phyloP scores from a whole-genome alignment of 225 moss, liverwort and hornwort genomes.

The Physcomitrellopsis africana region DNA sequence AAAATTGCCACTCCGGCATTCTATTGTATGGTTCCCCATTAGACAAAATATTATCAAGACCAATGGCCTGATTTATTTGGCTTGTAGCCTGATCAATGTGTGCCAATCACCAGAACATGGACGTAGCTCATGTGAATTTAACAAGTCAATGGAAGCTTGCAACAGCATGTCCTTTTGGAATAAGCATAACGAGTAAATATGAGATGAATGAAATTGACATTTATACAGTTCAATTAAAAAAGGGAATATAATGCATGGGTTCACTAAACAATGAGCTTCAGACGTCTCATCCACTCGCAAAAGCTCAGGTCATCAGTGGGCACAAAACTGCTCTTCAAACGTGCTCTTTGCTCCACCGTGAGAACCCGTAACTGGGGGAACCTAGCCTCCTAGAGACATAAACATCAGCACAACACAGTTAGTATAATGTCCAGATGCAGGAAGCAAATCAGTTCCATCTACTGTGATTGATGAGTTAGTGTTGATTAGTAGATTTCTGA shows the following conservation, averaged over 20 bases:
- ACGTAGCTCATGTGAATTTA: neutral
- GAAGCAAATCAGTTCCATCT: neutral
- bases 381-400: conserved; percentile 76
- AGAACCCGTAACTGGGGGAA: conserved; percentile 87
- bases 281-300: conserved; percentile 90
- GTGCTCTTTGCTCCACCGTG: conserved; percentile 72
- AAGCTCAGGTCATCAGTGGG: conserved; percentile 94
- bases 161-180: no score
- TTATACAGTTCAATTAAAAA: conserved; percentile 35
- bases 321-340: conserved; percentile 78
- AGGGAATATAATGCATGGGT: conserved; percentile 38
- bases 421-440: neutral
- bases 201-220: conserved; percentile 37
- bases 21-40: no score
- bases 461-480: neutral
- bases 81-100: neutral
- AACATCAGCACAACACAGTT: conserved; percentile 17
- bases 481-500: neutral
- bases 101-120: neutral
- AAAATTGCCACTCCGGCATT: no score
- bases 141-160: neutral
- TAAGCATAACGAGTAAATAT: neutral
- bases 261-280: conserved; percentile 84
- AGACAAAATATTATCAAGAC: no score
- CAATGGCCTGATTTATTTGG: no score